These are phyloP conservation scores for Blastobotrys malaysiensis DNA, from an alignment of 1,139 yeast species.

Conservation along the genomic window DNA sequence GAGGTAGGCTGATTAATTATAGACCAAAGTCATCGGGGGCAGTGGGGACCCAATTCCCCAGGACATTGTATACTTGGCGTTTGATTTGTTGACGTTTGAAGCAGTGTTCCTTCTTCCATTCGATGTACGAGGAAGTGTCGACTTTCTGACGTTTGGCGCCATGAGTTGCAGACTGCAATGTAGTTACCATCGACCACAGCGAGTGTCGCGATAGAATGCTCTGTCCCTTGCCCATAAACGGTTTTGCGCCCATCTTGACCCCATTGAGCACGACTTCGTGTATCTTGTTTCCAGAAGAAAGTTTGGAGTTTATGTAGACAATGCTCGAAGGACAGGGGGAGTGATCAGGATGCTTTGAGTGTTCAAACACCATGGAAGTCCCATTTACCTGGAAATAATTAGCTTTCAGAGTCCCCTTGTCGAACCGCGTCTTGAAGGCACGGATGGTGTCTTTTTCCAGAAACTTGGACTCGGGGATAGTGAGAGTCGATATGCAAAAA, in stretches of 20 bases:
- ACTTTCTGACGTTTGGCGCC: neutral
- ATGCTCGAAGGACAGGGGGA: slow-evolving; percentile 24
- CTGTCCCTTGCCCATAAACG: slow-evolving; percentile 12
- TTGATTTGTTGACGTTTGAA: slow-evolving; percentile 20
- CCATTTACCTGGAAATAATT: slow-evolving; percentile 13
- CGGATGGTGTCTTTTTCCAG: slow-evolving; percentile 41
- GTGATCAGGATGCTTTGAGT: slow-evolving; percentile 12
- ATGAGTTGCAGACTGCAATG: neutral
- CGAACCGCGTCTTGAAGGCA: slow-evolving; percentile 25
- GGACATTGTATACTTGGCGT: slow-evolving; percentile 17
- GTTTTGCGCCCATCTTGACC: slow-evolving; percentile 32
- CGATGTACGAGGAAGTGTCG: slow-evolving; percentile 12
- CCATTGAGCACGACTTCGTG: slow-evolving; percentile 31
- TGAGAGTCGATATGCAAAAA: slow-evolving; percentile 48
- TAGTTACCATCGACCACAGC: neutral
- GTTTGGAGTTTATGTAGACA: slow-evolving; percentile 14
- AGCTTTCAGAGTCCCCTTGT: neutral
- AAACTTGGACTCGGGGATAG: slow-evolving; percentile 43
- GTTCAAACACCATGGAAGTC: slow-evolving; percentile 13
- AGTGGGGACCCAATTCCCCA: slow-evolving; percentile 29
- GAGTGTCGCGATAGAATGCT: neutral
- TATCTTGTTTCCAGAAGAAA: neutral
- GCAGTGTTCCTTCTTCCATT: slow-evolving; percentile 12
- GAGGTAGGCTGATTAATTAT: slow-evolving; percentile 10
- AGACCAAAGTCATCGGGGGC: slow-evolving; percentile 27